These are phyloP conservation scores for Backusella tuberculispora DNA, from an alignment of 192 early-diverging fungal genomes.

Conservation along the genomic window DNA sequence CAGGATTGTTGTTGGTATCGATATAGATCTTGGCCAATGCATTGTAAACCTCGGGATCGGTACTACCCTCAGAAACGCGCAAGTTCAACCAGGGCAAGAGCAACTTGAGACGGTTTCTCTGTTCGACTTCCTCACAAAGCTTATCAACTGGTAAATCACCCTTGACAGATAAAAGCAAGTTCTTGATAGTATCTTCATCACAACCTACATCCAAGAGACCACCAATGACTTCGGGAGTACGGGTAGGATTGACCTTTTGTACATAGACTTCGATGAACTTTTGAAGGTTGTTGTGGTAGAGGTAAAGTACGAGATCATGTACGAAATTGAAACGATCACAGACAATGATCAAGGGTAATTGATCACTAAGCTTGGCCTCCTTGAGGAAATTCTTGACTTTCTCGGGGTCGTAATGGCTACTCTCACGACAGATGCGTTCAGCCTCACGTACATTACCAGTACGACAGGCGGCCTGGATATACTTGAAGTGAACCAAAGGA, in stretches of 20 bases:
- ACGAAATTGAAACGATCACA: slow-evolving; percentile 98
- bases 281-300: slow-evolving; percentile 92
- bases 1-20: slow-evolving; percentile 98
- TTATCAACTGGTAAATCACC: slow-evolving; percentile 83
- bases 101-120: slow-evolving; percentile 96
- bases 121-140: slow-evolving; percentile 90
- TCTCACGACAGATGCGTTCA: slow-evolving; percentile 96
- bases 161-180: slow-evolving; percentile 82
- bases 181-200: slow-evolving; percentile 93
- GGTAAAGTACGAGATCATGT: slow-evolving; percentile 93
- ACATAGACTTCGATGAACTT: slow-evolving; percentile 99
- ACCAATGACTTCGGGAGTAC: slow-evolving; percentile 94
- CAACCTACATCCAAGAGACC: slow-evolving; percentile 98
- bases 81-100: slow-evolving; percentile 93
- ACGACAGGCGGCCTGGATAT: slow-evolving; percentile 94
- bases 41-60: slow-evolving; percentile 93
- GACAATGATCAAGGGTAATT: slow-evolving; percentile 97
- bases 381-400: slow-evolving; percentile 99
- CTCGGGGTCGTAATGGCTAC: slow-evolving; percentile 95
- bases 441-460: slow-evolving; percentile 97
- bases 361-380: slow-evolving; percentile 94
- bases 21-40: slow-evolving; percentile 99
- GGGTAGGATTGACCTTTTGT: slow-evolving; percentile 96
- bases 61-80: slow-evolving; percentile 84
- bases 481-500: slow-evolving; percentile 96